A percentile compares a stretch with the other conserved stretches of the same genome.
These are phyloP conservation scores for Pterocarpus santalinus DNA, from an alignment of 306 rosid genomes.

Conservation along the genomic window DNA sequence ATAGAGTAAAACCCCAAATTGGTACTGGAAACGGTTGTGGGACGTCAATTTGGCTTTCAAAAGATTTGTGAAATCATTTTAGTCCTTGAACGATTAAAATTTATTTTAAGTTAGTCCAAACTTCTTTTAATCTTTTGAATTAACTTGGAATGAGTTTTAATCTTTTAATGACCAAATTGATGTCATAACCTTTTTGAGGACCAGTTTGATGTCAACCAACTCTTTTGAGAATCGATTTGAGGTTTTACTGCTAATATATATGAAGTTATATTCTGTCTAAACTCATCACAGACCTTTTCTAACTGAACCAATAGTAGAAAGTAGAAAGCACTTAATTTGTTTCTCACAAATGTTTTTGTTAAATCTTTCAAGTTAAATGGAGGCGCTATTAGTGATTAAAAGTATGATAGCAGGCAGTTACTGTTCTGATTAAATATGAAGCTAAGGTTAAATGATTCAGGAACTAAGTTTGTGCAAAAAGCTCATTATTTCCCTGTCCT, in stretches of 20 bases:
- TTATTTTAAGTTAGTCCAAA: too few species aligned
- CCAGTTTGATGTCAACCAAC: too few species aligned
- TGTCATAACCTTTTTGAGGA: too few species aligned
- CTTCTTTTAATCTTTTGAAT: too few species aligned
- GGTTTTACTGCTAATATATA: background rate
- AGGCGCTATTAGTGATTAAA: background rate
- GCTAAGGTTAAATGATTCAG: slow-evolving; percentile 18
- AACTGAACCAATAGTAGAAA: slow-evolving; percentile 30
- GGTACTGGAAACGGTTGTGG: too few species aligned
- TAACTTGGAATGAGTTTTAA: too few species aligned
- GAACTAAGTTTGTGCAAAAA: slow-evolving; percentile 18
- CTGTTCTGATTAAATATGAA: slow-evolving; percentile 10
- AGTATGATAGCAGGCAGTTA: background rate
- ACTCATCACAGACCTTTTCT: slow-evolving; percentile 17
- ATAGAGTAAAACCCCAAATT: too few species aligned
- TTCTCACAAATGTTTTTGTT: slow-evolving; percentile 26
- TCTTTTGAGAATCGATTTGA: too few species aligned
- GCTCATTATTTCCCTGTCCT: slow-evolving; percentile 8
- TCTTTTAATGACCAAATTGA: too few species aligned
- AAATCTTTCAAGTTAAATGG: slow-evolving; percentile 19
- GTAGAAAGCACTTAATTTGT: background rate
- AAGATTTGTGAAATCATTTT: too few species aligned
- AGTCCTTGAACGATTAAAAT: too few species aligned
- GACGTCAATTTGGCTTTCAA: too few species aligned
- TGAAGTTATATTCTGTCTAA: slow-evolving; percentile 1